These are phyloP conservation scores for Taphrina communis DNA, from an alignment of 1,139 yeast genomes.

Conservation along the genomic window DNA sequence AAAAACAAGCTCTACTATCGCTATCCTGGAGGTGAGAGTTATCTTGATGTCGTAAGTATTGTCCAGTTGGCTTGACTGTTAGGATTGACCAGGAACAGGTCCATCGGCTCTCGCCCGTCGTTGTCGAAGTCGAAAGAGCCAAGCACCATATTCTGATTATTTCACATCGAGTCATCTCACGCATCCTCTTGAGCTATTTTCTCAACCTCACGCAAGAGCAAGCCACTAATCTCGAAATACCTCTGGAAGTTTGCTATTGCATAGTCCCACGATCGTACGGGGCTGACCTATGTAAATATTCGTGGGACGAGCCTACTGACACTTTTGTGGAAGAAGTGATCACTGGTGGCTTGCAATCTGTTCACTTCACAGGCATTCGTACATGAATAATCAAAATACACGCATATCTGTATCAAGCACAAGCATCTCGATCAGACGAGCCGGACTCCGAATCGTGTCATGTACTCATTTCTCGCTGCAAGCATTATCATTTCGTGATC, in stretches of 20 bases:
- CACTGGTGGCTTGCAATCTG: constrained; percentile 32
- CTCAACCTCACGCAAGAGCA: constrained; percentile 70
- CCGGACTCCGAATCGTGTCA: too few species aligned
- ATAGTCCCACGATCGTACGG: constrained; percentile 95
- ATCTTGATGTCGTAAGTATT: constrained; percentile 70
- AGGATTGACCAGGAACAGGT: constrained; percentile 66
- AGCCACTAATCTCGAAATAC: constrained; percentile 89
- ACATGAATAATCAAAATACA: not conserved
- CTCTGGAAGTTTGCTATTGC: constrained; percentile 85
- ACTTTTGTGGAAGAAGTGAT: constrained; percentile 34
- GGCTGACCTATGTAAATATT: constrained; percentile 33
- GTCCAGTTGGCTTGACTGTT: constrained; percentile 65
- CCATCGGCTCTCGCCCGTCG: constrained; percentile 83
- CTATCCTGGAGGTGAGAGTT: constrained; percentile 72
- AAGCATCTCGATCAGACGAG: too few species aligned
- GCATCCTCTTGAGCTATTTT: constrained; percentile 86
- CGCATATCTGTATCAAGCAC: too few species aligned
- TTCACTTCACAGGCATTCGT: constrained; percentile 27
- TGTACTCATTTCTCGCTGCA: too few species aligned
- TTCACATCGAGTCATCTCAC: constrained; percentile 87
- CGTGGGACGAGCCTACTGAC: constrained; percentile 31
- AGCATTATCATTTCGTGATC: too few species aligned
- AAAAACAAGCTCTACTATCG: constrained; percentile 89
- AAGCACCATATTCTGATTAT: constrained; percentile 83
- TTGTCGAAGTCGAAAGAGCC: constrained; percentile 89